Percentiles rank a stretch among this genome's conserved stretches.
Evolutionary conservation across 495 filamentous ascomycete species (phyloP).

Genomic region (Extremus antarcticus): DNA sequence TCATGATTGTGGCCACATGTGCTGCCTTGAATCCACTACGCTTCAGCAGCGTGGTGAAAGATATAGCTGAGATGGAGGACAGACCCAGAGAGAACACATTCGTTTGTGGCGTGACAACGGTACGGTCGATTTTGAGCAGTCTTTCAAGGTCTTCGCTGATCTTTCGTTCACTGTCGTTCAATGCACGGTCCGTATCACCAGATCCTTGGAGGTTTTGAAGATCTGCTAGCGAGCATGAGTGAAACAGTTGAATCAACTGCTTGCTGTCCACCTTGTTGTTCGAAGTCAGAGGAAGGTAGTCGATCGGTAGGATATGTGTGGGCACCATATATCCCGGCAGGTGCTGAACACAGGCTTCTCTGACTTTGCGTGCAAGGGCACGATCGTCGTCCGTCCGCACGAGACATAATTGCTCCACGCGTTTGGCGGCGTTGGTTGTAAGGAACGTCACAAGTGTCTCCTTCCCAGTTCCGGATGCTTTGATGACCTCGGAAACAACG

Average conservation of each 20-base stretch:
- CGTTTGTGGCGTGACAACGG: constrained; percentile 40
- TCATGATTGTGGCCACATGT: constrained; percentile 54
- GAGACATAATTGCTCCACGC: constrained; percentile 16
- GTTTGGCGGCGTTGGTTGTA: constrained; percentile 22
- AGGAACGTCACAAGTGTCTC: constrained; percentile 62
- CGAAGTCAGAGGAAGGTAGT: constrained; percentile 51
- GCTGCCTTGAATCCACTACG: constrained; percentile 42
- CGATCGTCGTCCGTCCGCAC: constrained; percentile 11
- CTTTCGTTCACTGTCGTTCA: constrained; percentile 33
- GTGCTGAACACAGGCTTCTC: constrained; percentile 43
- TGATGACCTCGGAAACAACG: constrained; percentile 55
- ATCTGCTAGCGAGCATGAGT: constrained; percentile 40
- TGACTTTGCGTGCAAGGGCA: constrained; percentile 26
- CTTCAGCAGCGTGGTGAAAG: constrained; percentile 40
- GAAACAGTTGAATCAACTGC: constrained; percentile 46
- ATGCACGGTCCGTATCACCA: constrained; percentile 15
- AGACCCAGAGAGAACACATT: constrained; percentile 74
- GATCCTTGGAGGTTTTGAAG: constrained; percentile 40
- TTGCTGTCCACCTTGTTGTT: constrained; percentile 72
- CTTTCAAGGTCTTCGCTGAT: constrained; percentile 43
- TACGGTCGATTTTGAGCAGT: constrained; percentile 34
- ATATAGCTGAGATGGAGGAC: constrained; percentile 70
- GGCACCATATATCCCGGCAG: constrained; percentile 71
- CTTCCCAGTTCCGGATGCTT: constrained; percentile 47
- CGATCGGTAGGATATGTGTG: constrained; percentile 56